Evolutionary conservation across 495 filamentous ascomycete genomes (phyloP).

Genomic region (Xylaria sp.): DNA sequence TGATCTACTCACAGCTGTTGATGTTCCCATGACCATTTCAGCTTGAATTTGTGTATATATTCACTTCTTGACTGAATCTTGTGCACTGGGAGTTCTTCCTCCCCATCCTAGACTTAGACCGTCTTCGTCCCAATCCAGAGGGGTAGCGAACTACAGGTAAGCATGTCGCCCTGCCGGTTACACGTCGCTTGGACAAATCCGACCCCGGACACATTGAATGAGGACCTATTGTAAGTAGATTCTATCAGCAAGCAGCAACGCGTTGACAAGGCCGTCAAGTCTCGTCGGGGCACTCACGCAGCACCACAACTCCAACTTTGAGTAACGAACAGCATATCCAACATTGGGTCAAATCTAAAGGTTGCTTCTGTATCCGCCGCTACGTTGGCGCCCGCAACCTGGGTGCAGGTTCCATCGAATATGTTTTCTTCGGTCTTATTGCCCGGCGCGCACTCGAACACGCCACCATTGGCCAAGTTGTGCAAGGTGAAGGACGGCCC

Average conservation of each 20-base stretch:
- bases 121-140: constrained; percentile 48
- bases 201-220: constrained; percentile 39
- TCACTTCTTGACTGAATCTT: not conserved
- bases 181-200: constrained; percentile 47
- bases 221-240: constrained; percentile 29
- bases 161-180: constrained; percentile 40
- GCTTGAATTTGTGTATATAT: not conserved
- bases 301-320: constrained; percentile 44
- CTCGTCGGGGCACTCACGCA: constrained; percentile 37
- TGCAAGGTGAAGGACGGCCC: constrained; percentile 47
- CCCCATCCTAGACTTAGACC: not conserved
- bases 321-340: constrained; percentile 42
- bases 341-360: constrained; percentile 44
- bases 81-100: not conserved
- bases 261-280: not conserved
- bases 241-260: constrained; percentile 13
- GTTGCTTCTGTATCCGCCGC: constrained; percentile 31
- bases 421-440: constrained; percentile 24
- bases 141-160: constrained; percentile 43
- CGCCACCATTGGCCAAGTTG: constrained; percentile 39
- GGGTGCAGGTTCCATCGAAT: constrained; percentile 38
- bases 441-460: constrained; percentile 39
- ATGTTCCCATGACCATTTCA: not conserved
- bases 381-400: not conserved
- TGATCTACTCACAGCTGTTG: not conserved